Evolutionary conservation across 768 basidiomycete species (phyloP), one percentile per base, ranked within the genome.

Genomic region (Calocybe gangraenosa): DNA sequence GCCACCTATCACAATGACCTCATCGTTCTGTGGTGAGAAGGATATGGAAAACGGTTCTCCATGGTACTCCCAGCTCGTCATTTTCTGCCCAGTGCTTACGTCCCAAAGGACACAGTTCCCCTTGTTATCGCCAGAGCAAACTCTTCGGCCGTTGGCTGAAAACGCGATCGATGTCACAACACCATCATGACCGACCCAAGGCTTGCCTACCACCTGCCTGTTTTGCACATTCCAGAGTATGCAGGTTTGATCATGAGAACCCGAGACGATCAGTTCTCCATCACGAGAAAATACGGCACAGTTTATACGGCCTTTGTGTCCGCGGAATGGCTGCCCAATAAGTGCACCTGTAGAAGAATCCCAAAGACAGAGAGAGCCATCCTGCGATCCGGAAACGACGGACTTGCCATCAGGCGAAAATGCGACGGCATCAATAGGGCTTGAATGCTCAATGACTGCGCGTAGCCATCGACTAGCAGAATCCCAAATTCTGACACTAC

Each of bases 221-320:
- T 37, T 54, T 19, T 31, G 18, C 18, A 45, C 46, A 49, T 54
- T 46, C 58, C 58, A 57, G 5, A 60, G 41, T 3, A 47, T 33
- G 14, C 56, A 40, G 10, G 49, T 41, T 0, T 13, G 2, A 32
- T 54, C 49, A 35, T 7, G 14, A 7, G 10, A 20, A 7, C 17
- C 37, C 3, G 37, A 39, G 3, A 21, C 21, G 6, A 39, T 8
- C 7, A 4, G 3, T 7, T 19, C 19, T 3, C 37, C 19, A 39
- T 39, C 37, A 18, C 5, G 8, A 9, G 37, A 39, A 39, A 39
- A 39, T 20, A 7, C 19, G 13, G 19, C 37, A 39, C 18, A 39
- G 8, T 21, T 7, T 9, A 39, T 20, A 17, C 7, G 7, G 7
- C 7, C 8, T 17, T 17, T 39, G n/a, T 39, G 37, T 19, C 37